Percentiles rank a stretch among this genome's conserved stretches.
phyloP scores from a whole-genome alignment of 768 basidiomycete species.

The Lactifluus hygrophoroides region DNA sequence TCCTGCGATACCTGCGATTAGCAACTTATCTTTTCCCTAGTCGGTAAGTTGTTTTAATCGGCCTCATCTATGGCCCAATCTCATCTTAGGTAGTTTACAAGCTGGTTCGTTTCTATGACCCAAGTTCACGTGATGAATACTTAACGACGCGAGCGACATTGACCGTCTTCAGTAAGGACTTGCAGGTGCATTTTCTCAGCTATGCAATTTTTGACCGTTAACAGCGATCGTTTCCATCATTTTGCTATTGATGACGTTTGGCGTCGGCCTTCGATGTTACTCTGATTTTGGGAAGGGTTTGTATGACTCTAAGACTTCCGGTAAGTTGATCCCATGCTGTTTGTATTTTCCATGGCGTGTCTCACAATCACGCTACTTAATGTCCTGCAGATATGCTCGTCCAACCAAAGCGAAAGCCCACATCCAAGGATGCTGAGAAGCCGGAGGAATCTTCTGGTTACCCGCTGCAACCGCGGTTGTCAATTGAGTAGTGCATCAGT shows the following conservation, averaged over 20 bases:
- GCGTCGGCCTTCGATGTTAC: constrained; percentile 71
- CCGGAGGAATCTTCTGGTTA: constrained; percentile 47
- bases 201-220: background rate
- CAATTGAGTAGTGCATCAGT: constrained; percentile 49
- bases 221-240: constrained; percentile 71
- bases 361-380: constrained; percentile 8
- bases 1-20: background rate
- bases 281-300: constrained; percentile 79
- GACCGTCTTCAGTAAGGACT: constrained; percentile 65
- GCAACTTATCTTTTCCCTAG: constrained; percentile 4
- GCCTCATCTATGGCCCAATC: background rate
- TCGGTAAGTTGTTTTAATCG: background rate
- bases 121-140: constrained; percentile 46
- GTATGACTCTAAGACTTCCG: constrained; percentile 58
- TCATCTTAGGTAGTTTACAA: constrained; percentile 54
- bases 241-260: constrained; percentile 64
- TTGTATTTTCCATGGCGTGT: background rate
- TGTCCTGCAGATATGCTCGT: constrained; percentile 1
- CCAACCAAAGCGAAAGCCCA: background rate
- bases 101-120: constrained; percentile 73
- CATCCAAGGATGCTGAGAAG: constrained; percentile 29
- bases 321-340: constrained; percentile 41
- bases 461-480: constrained; percentile 55
- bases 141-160: constrained; percentile 69
- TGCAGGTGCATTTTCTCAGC: background rate